phyloP scores from a whole-genome alignment of 805 yeast genomes.

The Vanderwaltozyma yarrowii region DNA sequence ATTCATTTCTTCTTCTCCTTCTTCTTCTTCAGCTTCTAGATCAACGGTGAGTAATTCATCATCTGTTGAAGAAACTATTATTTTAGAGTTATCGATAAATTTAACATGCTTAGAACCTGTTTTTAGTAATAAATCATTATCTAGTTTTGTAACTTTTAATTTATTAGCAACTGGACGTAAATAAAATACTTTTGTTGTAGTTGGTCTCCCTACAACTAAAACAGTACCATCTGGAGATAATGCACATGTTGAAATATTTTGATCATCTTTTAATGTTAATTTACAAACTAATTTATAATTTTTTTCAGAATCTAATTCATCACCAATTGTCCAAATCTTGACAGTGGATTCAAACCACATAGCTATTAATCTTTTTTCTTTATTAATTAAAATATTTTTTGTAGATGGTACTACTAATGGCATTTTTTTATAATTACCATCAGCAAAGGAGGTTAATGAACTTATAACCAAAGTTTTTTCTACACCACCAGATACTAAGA shows the following conservation, averaged over 20 bases:
- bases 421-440: slow-evolving; percentile 62
- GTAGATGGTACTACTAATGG: slow-evolving; percentile 47
- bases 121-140: slow-evolving; percentile 29
- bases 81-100: slow-evolving; percentile 37
- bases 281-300: slow-evolving; percentile 49
- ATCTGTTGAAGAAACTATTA: slow-evolving; percentile 48
- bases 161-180: slow-evolving; percentile 35
- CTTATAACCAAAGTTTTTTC: slow-evolving; percentile 58
- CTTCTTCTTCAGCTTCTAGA: slow-evolving; percentile 33
- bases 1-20: slow-evolving; percentile 29
- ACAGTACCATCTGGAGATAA: slow-evolving; percentile 55
- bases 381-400: slow-evolving; percentile 42
- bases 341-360: slow-evolving; percentile 78
- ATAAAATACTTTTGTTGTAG: slow-evolving; percentile 58
- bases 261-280: slow-evolving; percentile 61
- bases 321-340: slow-evolving; percentile 63
- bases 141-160: slow-evolving; percentile 43
- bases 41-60: slow-evolving; percentile 45
- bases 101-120: slow-evolving; percentile 48
- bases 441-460: slow-evolving; percentile 54
- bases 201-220: slow-evolving; percentile 61
- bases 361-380: slow-evolving; percentile 41
- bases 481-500: slow-evolving; percentile 75
- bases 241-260: slow-evolving; percentile 60
- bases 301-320: slow-evolving; percentile 19